These are phyloP conservation scores for Aspergillus sp. DNA, from an alignment of 2,329 filamentous ascomycete genomes.

Conservation along the genomic window DNA sequence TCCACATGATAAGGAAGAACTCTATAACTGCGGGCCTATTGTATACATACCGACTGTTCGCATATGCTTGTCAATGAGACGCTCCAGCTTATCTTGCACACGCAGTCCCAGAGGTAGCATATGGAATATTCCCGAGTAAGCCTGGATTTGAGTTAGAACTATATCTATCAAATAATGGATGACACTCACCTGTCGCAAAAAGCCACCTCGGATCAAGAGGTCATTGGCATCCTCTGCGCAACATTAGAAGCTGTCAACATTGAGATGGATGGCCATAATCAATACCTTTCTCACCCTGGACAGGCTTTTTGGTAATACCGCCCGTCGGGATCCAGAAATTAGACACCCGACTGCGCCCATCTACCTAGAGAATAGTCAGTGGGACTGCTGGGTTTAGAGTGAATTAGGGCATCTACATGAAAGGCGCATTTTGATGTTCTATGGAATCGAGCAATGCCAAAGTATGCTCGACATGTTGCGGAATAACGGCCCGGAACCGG, in stretches of 20 bases:
- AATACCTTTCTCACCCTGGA: constrained; percentile 50
- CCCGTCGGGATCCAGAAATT: constrained; percentile 78
- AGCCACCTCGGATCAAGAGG: constrained; percentile 70
- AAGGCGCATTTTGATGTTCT: constrained; percentile 28
- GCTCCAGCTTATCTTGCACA: constrained; percentile 85
- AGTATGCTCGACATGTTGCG: constrained; percentile 31
- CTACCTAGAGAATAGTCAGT: constrained; percentile 45
- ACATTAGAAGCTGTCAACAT: constrained; percentile 13
- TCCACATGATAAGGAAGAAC: constrained; percentile 3
- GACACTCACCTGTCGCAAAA: constrained; percentile 65
- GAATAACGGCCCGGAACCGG: constrained; percentile 27
- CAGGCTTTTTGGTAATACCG: constrained; percentile 60
- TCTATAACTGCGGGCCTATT: background rate
- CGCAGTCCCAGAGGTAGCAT: constrained; percentile 82
- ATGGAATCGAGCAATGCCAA: constrained; percentile 19
- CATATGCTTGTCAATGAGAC: constrained; percentile 89
- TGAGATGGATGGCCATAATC: background rate
- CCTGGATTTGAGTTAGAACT: constrained; percentile 47
- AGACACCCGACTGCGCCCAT: constrained; percentile 65
- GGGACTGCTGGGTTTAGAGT: background rate
- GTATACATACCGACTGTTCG: constrained; percentile 60
- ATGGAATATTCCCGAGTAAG: constrained; percentile 89
- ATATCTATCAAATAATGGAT: background rate
- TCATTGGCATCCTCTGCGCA: constrained; percentile 61
- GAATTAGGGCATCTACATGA: constrained; percentile 35